Base-by-base conservation (phyloP, 768 basidiomycete species). In the Leccinum subtestaceum region DNA sequence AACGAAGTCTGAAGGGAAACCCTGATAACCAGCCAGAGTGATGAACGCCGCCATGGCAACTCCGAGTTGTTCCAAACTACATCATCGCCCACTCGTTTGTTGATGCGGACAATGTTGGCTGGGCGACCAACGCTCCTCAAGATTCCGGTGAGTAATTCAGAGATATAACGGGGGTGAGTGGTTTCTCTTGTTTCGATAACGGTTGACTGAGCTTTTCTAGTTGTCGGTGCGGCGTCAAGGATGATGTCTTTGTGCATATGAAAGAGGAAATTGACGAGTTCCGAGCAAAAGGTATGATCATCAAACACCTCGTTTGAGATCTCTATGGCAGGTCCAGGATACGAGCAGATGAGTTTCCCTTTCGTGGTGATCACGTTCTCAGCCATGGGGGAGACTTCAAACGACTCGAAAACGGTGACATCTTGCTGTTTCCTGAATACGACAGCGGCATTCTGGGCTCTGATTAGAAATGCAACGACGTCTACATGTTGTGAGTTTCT, bases 1-100 rank as follows among this genome's bases (percentile, higher is more conserved):
- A 75, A 65, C 0, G 75, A 71, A 0, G 72, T 77, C 63, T 80
- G 79, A 27, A 80, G 57, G 1, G 74, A 72, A 1, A 82, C 77
- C 8, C 81, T 77, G 43, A 80, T 65, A 21, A 80, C 63, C 9
- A 81, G 75, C 81, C 81, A 84, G 10, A 80, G 67, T 0, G 79
- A 68, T 9, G 80, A 79, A 43, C 82, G 71, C 25, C 83, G 67
- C 81, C 81, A 83, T 75, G 81, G 45, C 10, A 71, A 70, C 10
- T 58, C 48, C 2, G 75, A 66, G 11, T 69, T 53, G 9, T 51
- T 51, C 49, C 49, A 51, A 9, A 31, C n/a, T 0, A 51, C 49
- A 4, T 32, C 29, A 51, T 82, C 80, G 11, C 69, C 72, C 2
- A 82, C 72, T 12, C 78, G 77, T 63, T 83, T 83, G 29, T 55